phyloP scores from a whole-genome alignment of 306 rosid genomes.

The Alnus glutinosa region DNA sequence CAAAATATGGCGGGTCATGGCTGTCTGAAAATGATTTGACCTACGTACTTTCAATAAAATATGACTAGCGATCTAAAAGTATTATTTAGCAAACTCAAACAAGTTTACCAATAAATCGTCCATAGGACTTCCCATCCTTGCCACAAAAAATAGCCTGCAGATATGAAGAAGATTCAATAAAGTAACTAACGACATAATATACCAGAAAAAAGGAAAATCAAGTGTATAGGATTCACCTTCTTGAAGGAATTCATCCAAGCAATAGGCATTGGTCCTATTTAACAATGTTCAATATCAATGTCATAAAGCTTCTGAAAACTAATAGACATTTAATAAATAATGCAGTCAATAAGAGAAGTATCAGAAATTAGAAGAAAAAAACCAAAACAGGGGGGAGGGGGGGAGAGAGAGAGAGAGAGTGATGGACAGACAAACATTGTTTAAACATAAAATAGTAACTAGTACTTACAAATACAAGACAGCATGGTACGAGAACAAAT shows the following conservation, averaged over 20 bases:
- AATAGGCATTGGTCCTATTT: slow-evolving; percentile 64
- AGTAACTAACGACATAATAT: slow-evolving; percentile 20
- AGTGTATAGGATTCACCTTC: slow-evolving; percentile 49
- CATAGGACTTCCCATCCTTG: slow-evolving; percentile 60
- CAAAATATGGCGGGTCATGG: neutral
- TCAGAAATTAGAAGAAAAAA: neutral
- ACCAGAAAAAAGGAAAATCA: slow-evolving; percentile 20
- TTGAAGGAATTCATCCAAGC: slow-evolving; percentile 68
- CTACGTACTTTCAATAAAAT: neutral
- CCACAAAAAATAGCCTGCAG: slow-evolving; percentile 61
- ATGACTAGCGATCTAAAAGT: slow-evolving; percentile 1
- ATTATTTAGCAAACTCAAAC: slow-evolving; percentile 20
- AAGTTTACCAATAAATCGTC: slow-evolving; percentile 72
- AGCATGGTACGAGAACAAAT: neutral
- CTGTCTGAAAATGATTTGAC: neutral
- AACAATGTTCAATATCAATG: slow-evolving; percentile 26
- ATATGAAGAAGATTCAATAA: slow-evolving; percentile 27
- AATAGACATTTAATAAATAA: neutral
- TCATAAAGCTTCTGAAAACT: slow-evolving; percentile 22
- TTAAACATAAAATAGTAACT: no score
- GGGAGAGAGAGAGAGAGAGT: no score
- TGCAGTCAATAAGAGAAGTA: neutral
- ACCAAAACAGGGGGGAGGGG: no score
- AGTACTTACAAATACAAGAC: neutral
- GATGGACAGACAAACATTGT: no score